Conservation (phyloP, 1,139 yeast genomes). For the Geotrichum restrictum region DNA sequence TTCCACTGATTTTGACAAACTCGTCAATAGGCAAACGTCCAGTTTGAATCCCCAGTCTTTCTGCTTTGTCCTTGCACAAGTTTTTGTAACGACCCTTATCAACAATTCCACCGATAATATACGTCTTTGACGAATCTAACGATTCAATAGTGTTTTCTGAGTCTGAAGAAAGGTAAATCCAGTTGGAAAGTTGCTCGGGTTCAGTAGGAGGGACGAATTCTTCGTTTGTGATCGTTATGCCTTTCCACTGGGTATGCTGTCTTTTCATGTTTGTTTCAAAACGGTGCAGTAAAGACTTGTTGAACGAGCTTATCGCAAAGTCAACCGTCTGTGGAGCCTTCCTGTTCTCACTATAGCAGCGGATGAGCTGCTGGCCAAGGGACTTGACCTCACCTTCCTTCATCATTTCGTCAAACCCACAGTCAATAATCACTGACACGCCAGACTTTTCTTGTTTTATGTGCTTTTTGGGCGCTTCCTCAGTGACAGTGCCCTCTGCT, state of each 20-base stretch:
- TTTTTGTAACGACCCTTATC: conserved; percentile 89
- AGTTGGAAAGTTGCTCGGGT: conserved; percentile 33
- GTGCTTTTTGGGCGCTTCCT: conserved; percentile 19
- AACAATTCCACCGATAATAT: conserved; percentile 91
- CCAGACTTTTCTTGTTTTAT: conserved; percentile 19
- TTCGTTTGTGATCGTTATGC: conserved; percentile 51
- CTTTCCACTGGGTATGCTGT: conserved; percentile 62
- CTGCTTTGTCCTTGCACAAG: conserved; percentile 79
- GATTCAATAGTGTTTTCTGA: conserved; percentile 62
- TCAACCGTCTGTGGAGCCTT: conserved; percentile 58
- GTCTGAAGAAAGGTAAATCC: conserved; percentile 81
- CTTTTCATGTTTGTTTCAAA: conserved; percentile 60
- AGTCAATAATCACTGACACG: conserved; percentile 67
- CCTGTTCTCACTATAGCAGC: conserved; percentile 76
- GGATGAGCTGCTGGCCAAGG: conserved; percentile 71
- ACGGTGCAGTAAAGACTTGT: conserved; percentile 59
- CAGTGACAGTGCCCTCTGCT: conserved; percentile 21
- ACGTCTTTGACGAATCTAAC: conserved; percentile 66
- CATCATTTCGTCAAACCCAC: conserved; percentile 90
- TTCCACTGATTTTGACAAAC: conserved; percentile 74
- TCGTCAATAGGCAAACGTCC: conserved; percentile 85
- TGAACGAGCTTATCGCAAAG: conserved; percentile 60
- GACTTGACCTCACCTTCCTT: conserved; percentile 69
- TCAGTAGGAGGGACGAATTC: conserved; percentile 37
- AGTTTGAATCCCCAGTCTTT: conserved; percentile 62